Evolutionary conservation across 805 yeast species (phyloP).

Genomic region (Metschnikowia lochheadii): DNA sequence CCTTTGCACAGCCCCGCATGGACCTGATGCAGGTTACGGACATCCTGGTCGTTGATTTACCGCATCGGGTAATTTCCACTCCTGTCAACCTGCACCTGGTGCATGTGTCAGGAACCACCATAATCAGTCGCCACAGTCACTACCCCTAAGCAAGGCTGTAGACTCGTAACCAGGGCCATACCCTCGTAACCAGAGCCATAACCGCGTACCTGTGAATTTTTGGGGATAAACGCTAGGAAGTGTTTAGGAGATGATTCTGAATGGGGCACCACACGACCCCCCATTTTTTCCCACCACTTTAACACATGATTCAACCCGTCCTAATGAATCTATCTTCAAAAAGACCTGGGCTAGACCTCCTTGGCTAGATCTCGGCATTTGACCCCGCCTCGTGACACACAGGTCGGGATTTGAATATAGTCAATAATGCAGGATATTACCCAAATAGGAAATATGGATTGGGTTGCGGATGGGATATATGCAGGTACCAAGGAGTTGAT

Average conservation of each 20-base stretch:
- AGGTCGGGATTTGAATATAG: constrained; percentile 1
- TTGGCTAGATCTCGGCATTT: not conserved
- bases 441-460: not conserved
- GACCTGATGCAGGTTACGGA: not conserved
- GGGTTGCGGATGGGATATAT: not conserved
- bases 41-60: not conserved
- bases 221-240: too few relatives aligned
- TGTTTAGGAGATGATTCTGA: too few relatives aligned
- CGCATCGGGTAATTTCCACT: not conserved
- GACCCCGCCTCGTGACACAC: not conserved
- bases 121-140: too few relatives aligned
- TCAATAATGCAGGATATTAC: not conserved
- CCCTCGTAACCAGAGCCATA: too few relatives aligned
- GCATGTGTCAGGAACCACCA: not conserved
- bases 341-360: too few relatives aligned
- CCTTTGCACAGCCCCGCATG: too few relatives aligned
- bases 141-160: too few relatives aligned
- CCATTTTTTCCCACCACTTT: too few relatives aligned
- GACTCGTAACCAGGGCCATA: too few relatives aligned
- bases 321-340: too few relatives aligned
- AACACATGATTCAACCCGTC: too few relatives aligned
- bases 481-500: not conserved
- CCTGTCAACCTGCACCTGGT: not conserved
- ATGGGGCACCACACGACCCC: not conserved
- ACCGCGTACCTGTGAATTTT: too few relatives aligned